Evolutionary conservation across 2,329 filamentous ascomycete genomes (phyloP), one percentile per base, ranked within the genome.

Genomic region (Pyricularia pennisetigena): DNA sequence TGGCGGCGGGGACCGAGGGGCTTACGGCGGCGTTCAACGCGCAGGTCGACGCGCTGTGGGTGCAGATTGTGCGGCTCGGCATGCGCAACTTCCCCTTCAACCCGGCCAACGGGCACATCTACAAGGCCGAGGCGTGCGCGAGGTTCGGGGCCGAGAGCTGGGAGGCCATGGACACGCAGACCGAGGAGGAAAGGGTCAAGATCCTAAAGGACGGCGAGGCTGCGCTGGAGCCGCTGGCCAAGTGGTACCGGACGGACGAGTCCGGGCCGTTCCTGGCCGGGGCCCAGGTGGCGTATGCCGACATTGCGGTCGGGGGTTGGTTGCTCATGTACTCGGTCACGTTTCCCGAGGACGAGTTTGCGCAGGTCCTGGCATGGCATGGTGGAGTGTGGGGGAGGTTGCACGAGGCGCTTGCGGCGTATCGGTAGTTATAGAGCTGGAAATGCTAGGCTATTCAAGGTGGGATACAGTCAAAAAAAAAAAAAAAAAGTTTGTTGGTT

Each of bases 251-350:
- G 23, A 24, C 28, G 23, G 78, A 83, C 65, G 64, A 71, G 0
- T 75, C 70, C 14, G 84, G 84, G 7, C 82, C 83, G 0, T 87
- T 83, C 65, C 28, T 87, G 1, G 75, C 85, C 1, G 85, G 84
- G 0, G 65, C 70, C 0, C 72, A 71, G 72, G 77, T 79, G 0
- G 81, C 72, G 63, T 86, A 87, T 76, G 85, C 83, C 1, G 86
- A 88, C 72, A 72, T 86, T 0, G 85, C 87, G 41, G 80, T 88
- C 0, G 85, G 85, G 1, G 83, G 76, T 0, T 88, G 86, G 85
- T 68, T 88, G 73, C 77, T 78, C 6, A 83, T 85, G 80, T 71
- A 81, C 67, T 70, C 71, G 4, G 73, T 59, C 16, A 78, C 76
- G 29, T 72, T 86, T 68, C 80, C 80, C 0, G 67, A 71, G 68